These are phyloP conservation scores for Yarrowia sp. DNA, from an alignment of 805 yeast genomes.

Conservation along the genomic window DNA sequence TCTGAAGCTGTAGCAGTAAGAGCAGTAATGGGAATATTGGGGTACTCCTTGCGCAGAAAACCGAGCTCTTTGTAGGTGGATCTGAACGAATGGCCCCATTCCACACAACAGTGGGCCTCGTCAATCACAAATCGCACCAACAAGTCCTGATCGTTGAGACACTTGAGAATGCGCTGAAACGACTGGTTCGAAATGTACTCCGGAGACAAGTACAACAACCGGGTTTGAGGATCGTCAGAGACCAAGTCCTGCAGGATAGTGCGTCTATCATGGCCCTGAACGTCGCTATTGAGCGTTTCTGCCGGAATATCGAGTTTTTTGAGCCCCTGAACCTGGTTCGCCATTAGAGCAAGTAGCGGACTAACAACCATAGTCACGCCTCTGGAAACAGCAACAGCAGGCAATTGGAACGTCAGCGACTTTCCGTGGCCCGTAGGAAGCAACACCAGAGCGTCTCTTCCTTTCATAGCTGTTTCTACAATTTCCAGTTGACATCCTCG, in stretches of 20 bases:
- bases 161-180: conserved; percentile 60
- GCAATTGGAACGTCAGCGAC: conserved; percentile 88
- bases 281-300: conserved; percentile 80
- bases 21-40: conserved; percentile 85
- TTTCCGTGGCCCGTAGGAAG: conserved; percentile 99
- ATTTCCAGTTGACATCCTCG: conserved; percentile 33
- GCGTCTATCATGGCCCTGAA: conserved; percentile 57
- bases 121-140: conserved; percentile 87
- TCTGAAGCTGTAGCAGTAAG: conserved; percentile 90
- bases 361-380: conserved; percentile 85
- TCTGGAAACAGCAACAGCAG: conserved; percentile 66
- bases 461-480: conserved; percentile 38
- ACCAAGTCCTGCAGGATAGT: conserved; percentile 60
- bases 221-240: conserved; percentile 69
- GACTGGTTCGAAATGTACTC: conserved; percentile 56
- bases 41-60: conserved; percentile 66
- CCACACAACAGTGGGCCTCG: conserved; percentile 95
- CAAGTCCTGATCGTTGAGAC: conserved; percentile 51
- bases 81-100: conserved; percentile 97
- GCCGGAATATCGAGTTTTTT: conserved; percentile 65
- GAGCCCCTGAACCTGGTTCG: conserved; percentile 86
- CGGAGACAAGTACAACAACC: conserved; percentile 89
- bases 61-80: conserved; percentile 84
- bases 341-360: conserved; percentile 92
- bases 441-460: conserved; percentile 83